Base-by-base conservation (phyloP, 768 basidiomycete species). In the Termitomyces sp. region DNA sequence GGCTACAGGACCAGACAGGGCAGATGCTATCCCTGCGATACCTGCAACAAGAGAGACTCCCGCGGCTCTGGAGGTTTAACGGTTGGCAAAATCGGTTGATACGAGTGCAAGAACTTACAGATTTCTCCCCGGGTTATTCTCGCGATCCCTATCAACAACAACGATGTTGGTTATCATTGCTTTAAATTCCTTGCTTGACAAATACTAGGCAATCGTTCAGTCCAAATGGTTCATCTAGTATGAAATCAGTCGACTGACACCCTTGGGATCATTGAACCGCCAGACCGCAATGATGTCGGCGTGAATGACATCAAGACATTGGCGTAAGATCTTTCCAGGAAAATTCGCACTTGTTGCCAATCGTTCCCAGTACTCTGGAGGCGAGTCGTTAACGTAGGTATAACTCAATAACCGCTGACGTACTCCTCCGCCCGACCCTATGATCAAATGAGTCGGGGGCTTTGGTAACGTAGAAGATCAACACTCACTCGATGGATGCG, bases 281-380 rank as follows among this genome's bases (percentile, higher is more conserved):
- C 67, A 68, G 40, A 60, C 57, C 15, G 50, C 38, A 36, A 64
- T 51, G 32, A 67, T 67, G 25, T 68, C 67, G 3, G 54, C 13
- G 38, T 68, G 66, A 16, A 68, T 62, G 1, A 58, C 57, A 39
- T 56, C 56, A 13, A 68, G 50, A 54, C 65, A 68, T 16, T 59
- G 47, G 31, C 53, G 46, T 10, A 67, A 49, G 2, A 51, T 60
- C 47, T 50, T 53, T 13, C 61, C 61, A 7, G 51, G 35, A 44
- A 66, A 63, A 31, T 62, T 52, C 3, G 56, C 47, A 53, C 66
- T 67, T 18, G 58, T 57, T 7, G 62, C 60, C 13, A 68, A 57
- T 16, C 63, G 59, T 35, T 56, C 22, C 67, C 67, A 67, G 40
- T 68, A 68, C 43, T 60, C 67, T 68, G 46, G 45, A 38, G 12